Base-by-base conservation (phyloP, 176 grass and related monocot genomes). In the Neostapfia colusana region DNA sequence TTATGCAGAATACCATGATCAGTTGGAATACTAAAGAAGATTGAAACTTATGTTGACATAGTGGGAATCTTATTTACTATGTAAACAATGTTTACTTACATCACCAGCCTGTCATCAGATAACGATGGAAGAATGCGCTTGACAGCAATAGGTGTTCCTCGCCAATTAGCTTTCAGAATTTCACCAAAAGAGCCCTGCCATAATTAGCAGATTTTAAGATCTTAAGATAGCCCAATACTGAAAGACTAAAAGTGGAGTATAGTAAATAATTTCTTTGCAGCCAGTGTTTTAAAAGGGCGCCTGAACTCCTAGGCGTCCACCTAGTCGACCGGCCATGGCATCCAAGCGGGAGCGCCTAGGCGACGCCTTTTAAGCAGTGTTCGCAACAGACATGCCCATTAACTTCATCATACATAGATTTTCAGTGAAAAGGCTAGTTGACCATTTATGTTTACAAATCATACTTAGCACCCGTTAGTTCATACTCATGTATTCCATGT, bases 71-170 rank as follows among this genome's bases (percentile, higher is more conserved):
- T 56, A 55, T 17, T 74, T 9, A 54, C 26, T 39, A 35, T 20
- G 48, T 73, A 27, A 50, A 72, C 46, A 82, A 51, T 54, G 46
- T 20, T 63, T 51, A 71, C 96, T 92, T 89, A 99, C 96, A 89
- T 87, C 70, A 95, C 96, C 70, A 99, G 77, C 76, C 89, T 95
- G 60, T 99, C 96, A 68, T 99, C 89, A 75, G 92, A 99, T 45
- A 99, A 79, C 61, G 96, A 99, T 84, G 92, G 96, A 87, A 99
- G 96, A 89, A 99, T 99, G 23, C 95, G 91, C 71, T 99, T 99
- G 59, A 99, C 92, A 74, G 96, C 96, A 65, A 99, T 93, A 69
- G 92, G 96, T 65, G 96, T 99, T 82, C 96, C 96, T 73, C 96
- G 89, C 96, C 96, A 99, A 77, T 92, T 90, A 69, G 96, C 96